Evolutionary conservation across 2,329 filamentous ascomycete genomes (phyloP), one percentile per base, ranked within the genome.

Genomic region (Epichloe gansuensis): DNA sequence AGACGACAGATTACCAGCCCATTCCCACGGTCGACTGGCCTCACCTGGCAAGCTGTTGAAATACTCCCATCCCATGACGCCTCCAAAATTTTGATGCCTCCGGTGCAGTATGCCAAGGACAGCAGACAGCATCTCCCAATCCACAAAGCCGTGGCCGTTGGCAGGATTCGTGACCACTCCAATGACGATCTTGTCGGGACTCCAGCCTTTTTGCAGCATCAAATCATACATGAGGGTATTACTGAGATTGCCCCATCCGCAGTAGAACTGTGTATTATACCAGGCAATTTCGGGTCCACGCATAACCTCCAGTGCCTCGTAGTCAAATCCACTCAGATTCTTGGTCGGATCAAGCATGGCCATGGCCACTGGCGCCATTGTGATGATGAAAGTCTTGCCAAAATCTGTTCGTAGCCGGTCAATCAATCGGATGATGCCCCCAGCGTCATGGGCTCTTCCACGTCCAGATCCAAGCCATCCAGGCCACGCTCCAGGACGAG

Each of bases 211-310:
- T 13, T 72, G 70, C 8, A 81, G 58, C 50, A 81, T 74, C 48
- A 66, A 59, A 52, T 79, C 72, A 62, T 78, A 82, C 64, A 74
- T 71, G 42, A 64, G 52, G 0, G 75, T 68, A 31, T 62, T 72
- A 46, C 61, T 66, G 55, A 75, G 69, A 58, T 75, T 74, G 8
- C 88, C 88, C 83, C 88, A 96, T 2, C 89, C 89, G 63, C 87
- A 93, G 74, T 96, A 96, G 68, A 95, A 95, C 64, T 96, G 91
- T 5, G 85, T 77, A 64, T 95, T 95, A 67, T 95, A 95, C 81
- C 89, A 96, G 3, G 77, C 75, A 31, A 95, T 86, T 44, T 84
- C 76, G 15, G 67, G 68, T 1, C 84, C 83, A 5, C 80, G 75
- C 66, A 80, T 75, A 11, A 76, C 74, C 64, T 95, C 88, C 2